phyloP scores from a whole-genome alignment of 768 basidiomycete genomes.

The Russula compacta region DNA sequence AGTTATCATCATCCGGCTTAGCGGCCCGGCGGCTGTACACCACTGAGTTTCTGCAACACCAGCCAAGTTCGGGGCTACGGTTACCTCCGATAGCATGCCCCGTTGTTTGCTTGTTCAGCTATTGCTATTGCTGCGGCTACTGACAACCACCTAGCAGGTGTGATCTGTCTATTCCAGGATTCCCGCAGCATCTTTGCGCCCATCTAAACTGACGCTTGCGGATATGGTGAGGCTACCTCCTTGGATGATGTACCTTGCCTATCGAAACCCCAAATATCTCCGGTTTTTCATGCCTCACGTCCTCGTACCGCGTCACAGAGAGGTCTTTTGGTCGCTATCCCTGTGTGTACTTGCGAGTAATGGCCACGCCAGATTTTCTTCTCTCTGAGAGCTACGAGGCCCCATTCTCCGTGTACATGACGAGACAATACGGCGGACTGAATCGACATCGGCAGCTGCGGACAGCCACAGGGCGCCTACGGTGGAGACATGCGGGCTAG shows the following conservation, averaged over 20 bases:
- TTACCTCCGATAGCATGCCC: no score
- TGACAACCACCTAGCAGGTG: background rate
- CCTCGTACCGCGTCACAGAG: background rate
- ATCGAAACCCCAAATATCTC: background rate
- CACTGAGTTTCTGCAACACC: no score
- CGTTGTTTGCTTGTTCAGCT: no score
- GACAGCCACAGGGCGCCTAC: background rate
- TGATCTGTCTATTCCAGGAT: background rate
- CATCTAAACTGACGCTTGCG: background rate
- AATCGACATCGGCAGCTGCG: background rate
- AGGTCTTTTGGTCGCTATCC: no score
- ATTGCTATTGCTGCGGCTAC: background rate
- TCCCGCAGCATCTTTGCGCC: background rate
- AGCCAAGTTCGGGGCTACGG: no score
- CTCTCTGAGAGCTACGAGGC: background rate
- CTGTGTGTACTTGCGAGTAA: background rate
- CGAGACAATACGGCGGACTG: background rate
- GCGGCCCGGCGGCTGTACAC: background rate
- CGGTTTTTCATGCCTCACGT: background rate
- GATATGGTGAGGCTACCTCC: background rate
- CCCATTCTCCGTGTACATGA: background rate
- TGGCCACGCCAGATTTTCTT: background rate
- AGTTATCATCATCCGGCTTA: no score
- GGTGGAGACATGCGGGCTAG: background rate
- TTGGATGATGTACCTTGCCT: background rate